Percentiles rank a stretch among this genome's conserved stretches.
phyloP scores from a whole-genome alignment of 805 yeast genomes.

The Yamadazyma insecticola region DNA sequence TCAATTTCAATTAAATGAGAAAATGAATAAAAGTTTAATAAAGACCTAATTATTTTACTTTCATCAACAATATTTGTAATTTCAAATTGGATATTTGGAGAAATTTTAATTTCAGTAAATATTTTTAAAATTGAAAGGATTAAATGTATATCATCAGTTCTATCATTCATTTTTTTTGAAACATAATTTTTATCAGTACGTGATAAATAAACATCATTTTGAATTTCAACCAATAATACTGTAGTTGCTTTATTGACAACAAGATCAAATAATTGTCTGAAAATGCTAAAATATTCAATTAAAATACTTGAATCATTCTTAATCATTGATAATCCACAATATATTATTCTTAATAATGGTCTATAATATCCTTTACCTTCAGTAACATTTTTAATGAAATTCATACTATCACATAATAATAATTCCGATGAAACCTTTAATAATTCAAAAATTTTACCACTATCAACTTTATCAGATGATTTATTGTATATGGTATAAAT shows the following conservation, averaged over 20 bases:
- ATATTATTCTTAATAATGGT: slow-evolving; percentile 56
- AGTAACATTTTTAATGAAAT: slow-evolving; percentile 41
- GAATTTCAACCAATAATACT: slow-evolving; percentile 52
- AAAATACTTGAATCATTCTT: slow-evolving; percentile 36
- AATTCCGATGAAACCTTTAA: slow-evolving; percentile 41
- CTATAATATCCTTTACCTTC: slow-evolving; percentile 43
- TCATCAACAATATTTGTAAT: slow-evolving; percentile 51
- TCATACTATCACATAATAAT: slow-evolving; percentile 46
- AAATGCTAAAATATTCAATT: slow-evolving; percentile 44
- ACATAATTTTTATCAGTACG: slow-evolving; percentile 26
- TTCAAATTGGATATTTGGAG: slow-evolving; percentile 43
- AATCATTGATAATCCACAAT: slow-evolving; percentile 44
- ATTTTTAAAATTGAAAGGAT: slow-evolving; percentile 61
- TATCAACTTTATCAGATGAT: slow-evolving; percentile 20
- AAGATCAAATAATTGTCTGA: slow-evolving; percentile 55
- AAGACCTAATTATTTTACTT: slow-evolving; percentile 56
- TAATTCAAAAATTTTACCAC: slow-evolving; percentile 36
- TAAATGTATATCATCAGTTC: slow-evolving; percentile 61
- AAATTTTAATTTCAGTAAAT: slow-evolving; percentile 46
- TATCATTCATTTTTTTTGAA: slow-evolving; percentile 37
- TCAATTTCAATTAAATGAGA: slow-evolving; percentile 58
- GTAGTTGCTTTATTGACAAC: slow-evolving; percentile 66
- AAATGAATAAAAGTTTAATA: slow-evolving; percentile 62
- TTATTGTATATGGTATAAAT: slow-evolving; percentile 36
- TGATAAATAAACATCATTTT: slow-evolving; percentile 48